A percentile compares a stretch with the other conserved stretches of the same genome.
These are phyloP conservation scores for Penicillium crystallinum DNA, from an alignment of 495 filamentous ascomycete species.

Conservation along the genomic window DNA sequence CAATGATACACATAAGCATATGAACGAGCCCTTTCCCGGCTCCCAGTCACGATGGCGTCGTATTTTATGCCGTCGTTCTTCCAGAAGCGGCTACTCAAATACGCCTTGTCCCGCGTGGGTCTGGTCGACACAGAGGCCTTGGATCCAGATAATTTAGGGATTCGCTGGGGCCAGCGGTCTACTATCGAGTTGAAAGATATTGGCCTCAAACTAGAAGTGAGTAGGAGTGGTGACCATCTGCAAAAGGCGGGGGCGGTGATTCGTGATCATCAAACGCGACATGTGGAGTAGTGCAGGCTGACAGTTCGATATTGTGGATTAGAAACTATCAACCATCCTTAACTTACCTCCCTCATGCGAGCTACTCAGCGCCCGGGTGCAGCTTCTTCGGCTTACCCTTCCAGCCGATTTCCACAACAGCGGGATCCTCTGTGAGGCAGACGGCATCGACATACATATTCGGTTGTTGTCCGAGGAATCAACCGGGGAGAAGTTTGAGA, in stretches of 20 bases:
- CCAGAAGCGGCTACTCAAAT: slow-evolving; percentile 77
- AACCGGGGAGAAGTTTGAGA: slow-evolving; percentile 4
- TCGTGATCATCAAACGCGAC: background rate
- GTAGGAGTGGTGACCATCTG: slow-evolving; percentile 13
- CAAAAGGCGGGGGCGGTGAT: slow-evolving; percentile 2
- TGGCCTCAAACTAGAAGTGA: slow-evolving; percentile 66
- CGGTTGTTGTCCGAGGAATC: slow-evolving; percentile 33
- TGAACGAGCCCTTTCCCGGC: slow-evolving; percentile 32
- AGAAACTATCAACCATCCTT: slow-evolving; percentile 72
- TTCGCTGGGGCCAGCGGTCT: slow-evolving; percentile 69
- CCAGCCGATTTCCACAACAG: slow-evolving; percentile 77
- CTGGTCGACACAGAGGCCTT: slow-evolving; percentile 76
- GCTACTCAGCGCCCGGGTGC: slow-evolving; percentile 63
- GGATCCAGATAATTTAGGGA: slow-evolving; percentile 72
- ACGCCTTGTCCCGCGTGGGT: slow-evolving; percentile 72
- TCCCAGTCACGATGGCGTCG: slow-evolving; percentile 38
- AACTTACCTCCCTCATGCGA: slow-evolving; percentile 64
- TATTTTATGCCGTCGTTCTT: slow-evolving; percentile 70
- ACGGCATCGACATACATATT: slow-evolving; percentile 68
- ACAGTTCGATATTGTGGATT: slow-evolving; percentile 11
- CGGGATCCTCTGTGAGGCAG: slow-evolving; percentile 69
- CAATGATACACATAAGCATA: slow-evolving; percentile 23
- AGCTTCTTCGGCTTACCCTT: slow-evolving; percentile 67
- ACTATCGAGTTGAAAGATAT: slow-evolving; percentile 79
- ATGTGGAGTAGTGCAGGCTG: slow-evolving; percentile 4